Evolutionary conservation across 2,329 filamentous ascomycete species (phyloP), one percentile per base, ranked within the genome.

Genomic region (Cercospora sesami): DNA sequence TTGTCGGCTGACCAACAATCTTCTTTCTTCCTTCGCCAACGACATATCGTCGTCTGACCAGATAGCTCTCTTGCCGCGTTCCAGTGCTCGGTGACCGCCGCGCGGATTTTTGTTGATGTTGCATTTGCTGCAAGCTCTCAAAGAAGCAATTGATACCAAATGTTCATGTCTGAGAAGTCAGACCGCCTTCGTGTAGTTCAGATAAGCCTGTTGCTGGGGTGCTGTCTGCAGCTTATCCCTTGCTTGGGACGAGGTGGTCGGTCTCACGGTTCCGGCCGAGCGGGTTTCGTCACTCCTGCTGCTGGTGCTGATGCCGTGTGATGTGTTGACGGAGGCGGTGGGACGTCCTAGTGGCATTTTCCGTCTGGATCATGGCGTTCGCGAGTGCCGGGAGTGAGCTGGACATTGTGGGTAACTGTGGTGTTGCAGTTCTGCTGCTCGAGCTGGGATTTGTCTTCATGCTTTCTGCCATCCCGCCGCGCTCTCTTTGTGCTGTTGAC

Each of bases 51-150:
- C 45, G 45, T 18, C 26, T 58, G 53, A 58, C 26, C 16, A 28
- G 10, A 16, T 58, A 31, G 53, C 26, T 58, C 23, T 26, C 26
- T 58, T 58, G 53, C 30, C 53, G 59, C 59, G 36, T 61, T 61
- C 59, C 59, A 61, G 36, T 61, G 33, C 36, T 45, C 59, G 59
- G 59, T 48, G 31, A 39, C n/a, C 33, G 59, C 31, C 36, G 59
- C 28, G 55, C 45, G 21, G 5, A 6, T 36, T 10, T 10, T 12
- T 26, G 9, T 33, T 14, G 57, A 18, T 33, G 55, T 26, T 26
- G 55, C 23, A 28, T 28, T 30, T 10, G 30, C 10, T 8, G 33
- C 33, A 36, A 60, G 57, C 30, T 10, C 30, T 18, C n/a, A 21
- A 36, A 33, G 30, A 18, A 30, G 30, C 7, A 21, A 10, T 10